These are phyloP conservation scores for Blastocladiella britannica DNA, from an alignment of 192 early-diverging fungal genomes.

Conservation along the genomic window DNA sequence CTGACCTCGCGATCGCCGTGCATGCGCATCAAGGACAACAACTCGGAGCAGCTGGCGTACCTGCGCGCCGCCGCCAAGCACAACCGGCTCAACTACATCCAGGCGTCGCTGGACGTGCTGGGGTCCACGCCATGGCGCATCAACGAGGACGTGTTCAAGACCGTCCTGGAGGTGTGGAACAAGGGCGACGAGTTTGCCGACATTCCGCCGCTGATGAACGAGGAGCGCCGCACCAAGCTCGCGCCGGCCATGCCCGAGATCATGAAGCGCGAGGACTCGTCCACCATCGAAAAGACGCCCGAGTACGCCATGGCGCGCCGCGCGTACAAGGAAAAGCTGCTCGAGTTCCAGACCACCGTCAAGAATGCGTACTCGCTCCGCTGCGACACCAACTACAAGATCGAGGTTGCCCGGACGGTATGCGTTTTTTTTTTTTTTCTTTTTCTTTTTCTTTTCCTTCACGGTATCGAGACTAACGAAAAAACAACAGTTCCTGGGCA, in stretches of 20 bases:
- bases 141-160: slow-evolving; percentile 60
- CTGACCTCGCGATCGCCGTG: slow-evolving; percentile 42
- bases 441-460: not conserved
- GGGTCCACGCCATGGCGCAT: slow-evolving; percentile 72
- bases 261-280: slow-evolving; percentile 41
- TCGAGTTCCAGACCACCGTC: slow-evolving; percentile 31
- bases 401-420: slow-evolving; percentile 81
- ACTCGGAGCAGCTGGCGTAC: slow-evolving; percentile 51
- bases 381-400: slow-evolving; percentile 83
- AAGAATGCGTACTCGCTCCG: slow-evolving; percentile 64
- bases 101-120: slow-evolving; percentile 64
- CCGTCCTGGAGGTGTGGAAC: slow-evolving; percentile 75
- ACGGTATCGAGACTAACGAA: not conserved
- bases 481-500: slow-evolving; percentile 43
- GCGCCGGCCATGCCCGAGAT: slow-evolving; percentile 15
- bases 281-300: slow-evolving; percentile 13
- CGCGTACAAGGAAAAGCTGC: slow-evolving; percentile 25
- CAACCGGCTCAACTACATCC: slow-evolving; percentile 40
- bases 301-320: slow-evolving; percentile 4
- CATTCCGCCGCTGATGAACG: slow-evolving; percentile 33
- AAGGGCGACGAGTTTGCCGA: slow-evolving; percentile 46
- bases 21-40: slow-evolving; percentile 50
- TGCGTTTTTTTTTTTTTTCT: slow-evolving; percentile 6
- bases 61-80: slow-evolving; percentile 57
- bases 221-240: slow-evolving; percentile 1